These are phyloP conservation scores for Citrus medica DNA, from an alignment of 345 rosid genomes.

Conservation along the genomic window DNA sequence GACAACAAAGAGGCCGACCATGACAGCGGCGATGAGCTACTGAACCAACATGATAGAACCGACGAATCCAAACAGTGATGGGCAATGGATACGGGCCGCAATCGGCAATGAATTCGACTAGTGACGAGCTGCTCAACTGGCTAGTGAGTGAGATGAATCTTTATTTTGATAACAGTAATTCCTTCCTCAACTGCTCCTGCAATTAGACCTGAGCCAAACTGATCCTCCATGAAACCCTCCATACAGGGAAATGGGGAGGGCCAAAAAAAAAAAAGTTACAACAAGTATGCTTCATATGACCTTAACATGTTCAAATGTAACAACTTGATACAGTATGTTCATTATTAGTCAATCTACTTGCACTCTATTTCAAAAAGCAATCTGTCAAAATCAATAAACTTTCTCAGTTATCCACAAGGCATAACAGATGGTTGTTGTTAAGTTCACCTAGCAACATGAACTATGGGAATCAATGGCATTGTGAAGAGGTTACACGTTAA, in stretches of 20 bases:
- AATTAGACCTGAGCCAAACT: slow-evolving; percentile 93
- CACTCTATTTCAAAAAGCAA: neutral
- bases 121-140: too few relatives aligned
- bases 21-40: too few relatives aligned
- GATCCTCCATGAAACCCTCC: slow-evolving; percentile 97
- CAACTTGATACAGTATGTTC: neutral
- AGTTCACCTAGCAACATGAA: neutral
- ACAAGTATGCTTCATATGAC: too few relatives aligned
- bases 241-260: neutral
- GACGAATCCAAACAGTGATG: too few relatives aligned
- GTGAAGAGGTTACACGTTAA: neutral
- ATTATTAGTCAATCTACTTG: neutral
- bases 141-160: too few relatives aligned
- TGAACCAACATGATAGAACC: too few relatives aligned
- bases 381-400: neutral
- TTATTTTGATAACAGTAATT: too few relatives aligned
- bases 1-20: too few relatives aligned
- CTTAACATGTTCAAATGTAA: too few relatives aligned
- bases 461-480: neutral
- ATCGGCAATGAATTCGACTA: too few relatives aligned
- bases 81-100: too few relatives aligned
- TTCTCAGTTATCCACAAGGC: neutral
- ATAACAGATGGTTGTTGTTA: neutral
- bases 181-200: slow-evolving; percentile 41
- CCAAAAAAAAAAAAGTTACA: neutral